phyloP scores from a whole-genome alignment of 179 eudicot species.

The Silene coronaria region DNA sequence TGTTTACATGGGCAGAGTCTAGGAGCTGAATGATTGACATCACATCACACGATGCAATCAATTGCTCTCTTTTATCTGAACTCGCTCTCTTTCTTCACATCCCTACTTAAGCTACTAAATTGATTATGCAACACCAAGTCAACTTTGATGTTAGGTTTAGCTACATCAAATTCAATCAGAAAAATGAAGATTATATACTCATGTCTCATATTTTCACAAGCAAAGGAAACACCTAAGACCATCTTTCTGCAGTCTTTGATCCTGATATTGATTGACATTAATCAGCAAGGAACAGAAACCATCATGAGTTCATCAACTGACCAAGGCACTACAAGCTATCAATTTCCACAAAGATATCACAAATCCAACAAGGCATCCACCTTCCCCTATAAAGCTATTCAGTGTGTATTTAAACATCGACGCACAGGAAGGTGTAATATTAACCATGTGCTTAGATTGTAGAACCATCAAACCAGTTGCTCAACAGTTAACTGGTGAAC shows the following conservation, averaged over 20 bases:
- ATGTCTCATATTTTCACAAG: neutral
- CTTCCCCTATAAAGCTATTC: too few relatives aligned
- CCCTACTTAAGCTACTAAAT: neutral
- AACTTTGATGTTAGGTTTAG: neutral
- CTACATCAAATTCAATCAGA: neutral
- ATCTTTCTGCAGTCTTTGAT: neutral
- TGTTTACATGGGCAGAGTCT: neutral
- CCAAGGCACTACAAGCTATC: too few relatives aligned
- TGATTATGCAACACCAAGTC: neutral
- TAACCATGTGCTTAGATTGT: neutral
- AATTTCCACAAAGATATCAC: too few relatives aligned
- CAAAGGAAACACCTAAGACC: neutral
- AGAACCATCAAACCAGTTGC: neutral
- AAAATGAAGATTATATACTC: neutral
- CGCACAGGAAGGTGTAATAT: too few relatives aligned
- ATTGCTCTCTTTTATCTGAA: neutral
- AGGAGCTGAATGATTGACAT: neutral
- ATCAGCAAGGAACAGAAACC: neutral
- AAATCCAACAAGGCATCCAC: too few relatives aligned
- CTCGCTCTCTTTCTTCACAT: neutral
- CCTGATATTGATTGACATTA: neutral
- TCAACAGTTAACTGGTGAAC: neutral
- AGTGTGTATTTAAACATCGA: too few relatives aligned
- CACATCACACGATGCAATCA: too few relatives aligned
- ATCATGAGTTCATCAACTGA: too few relatives aligned